Conservation (phyloP, 306 rosid species). For the Prunus mongolica region DNA sequence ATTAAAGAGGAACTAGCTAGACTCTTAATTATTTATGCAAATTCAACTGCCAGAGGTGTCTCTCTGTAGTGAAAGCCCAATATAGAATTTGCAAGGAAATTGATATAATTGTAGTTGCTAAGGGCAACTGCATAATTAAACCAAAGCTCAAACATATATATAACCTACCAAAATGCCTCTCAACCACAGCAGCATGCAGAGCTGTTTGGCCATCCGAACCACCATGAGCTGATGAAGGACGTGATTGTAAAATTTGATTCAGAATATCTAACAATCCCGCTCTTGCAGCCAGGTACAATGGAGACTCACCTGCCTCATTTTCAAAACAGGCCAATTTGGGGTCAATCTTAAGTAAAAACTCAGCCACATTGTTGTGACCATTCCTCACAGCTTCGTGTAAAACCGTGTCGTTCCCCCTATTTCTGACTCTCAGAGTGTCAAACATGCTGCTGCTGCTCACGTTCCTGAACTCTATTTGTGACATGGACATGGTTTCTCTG, state of each 20-base stretch:
- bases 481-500: background rate
- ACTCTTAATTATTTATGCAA: no score
- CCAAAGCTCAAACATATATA: no score
- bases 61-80: no score
- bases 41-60: no score
- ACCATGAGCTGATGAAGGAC: background rate
- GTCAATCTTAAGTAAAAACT: background rate
- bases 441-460: no score
- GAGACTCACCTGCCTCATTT: background rate
- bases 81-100: no score
- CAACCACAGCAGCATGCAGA: conserved; percentile 5
- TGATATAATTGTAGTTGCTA: no score
- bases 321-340: background rate
- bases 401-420: background rate
- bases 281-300: conserved; percentile 9
- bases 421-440: background rate
- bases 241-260: background rate
- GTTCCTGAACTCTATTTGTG: background rate
- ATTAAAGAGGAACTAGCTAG: no score
- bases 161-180: background rate
- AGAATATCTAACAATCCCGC: background rate
- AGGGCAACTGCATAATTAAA: no score
- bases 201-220: conserved; percentile 5
- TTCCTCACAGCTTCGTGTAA: background rate
- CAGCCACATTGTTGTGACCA: background rate